Conservation (phyloP, 176 grass and related monocot genomes). For the Melocanna baccifera region DNA sequence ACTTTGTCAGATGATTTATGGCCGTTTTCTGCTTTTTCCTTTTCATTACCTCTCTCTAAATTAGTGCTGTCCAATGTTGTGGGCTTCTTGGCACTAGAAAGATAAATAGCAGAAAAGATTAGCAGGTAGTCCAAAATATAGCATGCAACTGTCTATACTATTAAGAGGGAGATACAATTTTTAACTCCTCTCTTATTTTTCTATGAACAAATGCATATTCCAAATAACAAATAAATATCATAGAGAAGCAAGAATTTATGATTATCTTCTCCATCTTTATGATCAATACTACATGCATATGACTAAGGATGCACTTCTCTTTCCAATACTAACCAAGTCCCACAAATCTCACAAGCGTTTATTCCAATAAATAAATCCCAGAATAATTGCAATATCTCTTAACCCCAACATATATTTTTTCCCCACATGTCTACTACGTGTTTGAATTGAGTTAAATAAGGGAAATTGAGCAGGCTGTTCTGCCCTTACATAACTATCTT, state of each 20-base stretch:
- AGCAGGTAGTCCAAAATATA: slow-evolving; percentile 15
- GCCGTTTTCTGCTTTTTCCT: slow-evolving; percentile 22
- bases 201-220: neutral
- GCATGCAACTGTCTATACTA: neutral
- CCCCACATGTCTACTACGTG: neutral
- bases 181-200: neutral
- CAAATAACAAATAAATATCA: neutral
- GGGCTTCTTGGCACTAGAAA: slow-evolving; percentile 34
- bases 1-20: slow-evolving; percentile 38
- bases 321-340: neutral
- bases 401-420: neutral
- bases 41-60: slow-evolving; percentile 26
- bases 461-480: neutral
- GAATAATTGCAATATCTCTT: neutral
- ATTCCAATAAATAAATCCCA: neutral
- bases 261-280: neutral
- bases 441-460: neutral
- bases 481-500: neutral
- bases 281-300: neutral
- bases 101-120: slow-evolving; percentile 24
- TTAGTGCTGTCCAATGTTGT: slow-evolving; percentile 6
- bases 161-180: neutral
- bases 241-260: neutral
- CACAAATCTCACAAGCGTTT: neutral
- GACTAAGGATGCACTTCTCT: neutral